phyloP scores from a whole-genome alignment of 2,329 filamentous ascomycete species.

The Colletotrichum caudatum region DNA sequence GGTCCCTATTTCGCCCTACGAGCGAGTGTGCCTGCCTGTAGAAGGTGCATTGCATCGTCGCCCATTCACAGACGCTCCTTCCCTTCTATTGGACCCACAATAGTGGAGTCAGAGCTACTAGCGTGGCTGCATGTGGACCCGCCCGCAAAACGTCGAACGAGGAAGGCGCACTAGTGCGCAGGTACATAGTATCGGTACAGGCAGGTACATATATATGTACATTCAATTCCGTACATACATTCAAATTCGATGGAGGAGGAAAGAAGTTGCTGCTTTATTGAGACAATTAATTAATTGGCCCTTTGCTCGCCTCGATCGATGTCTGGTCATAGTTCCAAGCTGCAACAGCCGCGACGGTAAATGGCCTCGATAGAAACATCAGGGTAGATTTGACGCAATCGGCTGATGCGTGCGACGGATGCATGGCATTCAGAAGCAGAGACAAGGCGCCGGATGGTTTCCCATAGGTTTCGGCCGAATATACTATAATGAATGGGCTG shows the following conservation, averaged over 20 bases:
- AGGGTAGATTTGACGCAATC: background rate
- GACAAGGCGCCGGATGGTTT: background rate
- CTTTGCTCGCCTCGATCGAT: background rate
- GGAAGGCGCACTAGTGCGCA: background rate
- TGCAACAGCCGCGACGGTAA: background rate
- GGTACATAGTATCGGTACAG: background rate
- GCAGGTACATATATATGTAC: background rate
- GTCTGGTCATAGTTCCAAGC: background rate
- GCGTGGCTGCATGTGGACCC: conserved; percentile 13
- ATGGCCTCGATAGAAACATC: background rate
- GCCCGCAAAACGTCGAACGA: conserved; percentile 19
- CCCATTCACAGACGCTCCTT: conserved; percentile 24
- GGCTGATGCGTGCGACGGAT: background rate
- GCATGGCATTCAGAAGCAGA: background rate
- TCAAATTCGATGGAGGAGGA: background rate
- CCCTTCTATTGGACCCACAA: conserved; percentile 8
- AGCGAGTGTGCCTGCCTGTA: conserved; percentile 28
- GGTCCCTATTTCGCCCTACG: conserved; percentile 35
- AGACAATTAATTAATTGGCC: too few relatives aligned
- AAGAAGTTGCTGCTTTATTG: background rate
- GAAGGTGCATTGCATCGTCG: background rate
- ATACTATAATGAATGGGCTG: conserved; percentile 9
- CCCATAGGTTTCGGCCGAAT: conserved; percentile 32
- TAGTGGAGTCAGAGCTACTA: background rate
- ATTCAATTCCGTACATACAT: too few relatives aligned